Percentiles rank a stretch among this genome's conserved stretches.
Evolutionary conservation across 768 basidiomycete species (phyloP).

Genomic region (Suillus fuscotomentosus): DNA sequence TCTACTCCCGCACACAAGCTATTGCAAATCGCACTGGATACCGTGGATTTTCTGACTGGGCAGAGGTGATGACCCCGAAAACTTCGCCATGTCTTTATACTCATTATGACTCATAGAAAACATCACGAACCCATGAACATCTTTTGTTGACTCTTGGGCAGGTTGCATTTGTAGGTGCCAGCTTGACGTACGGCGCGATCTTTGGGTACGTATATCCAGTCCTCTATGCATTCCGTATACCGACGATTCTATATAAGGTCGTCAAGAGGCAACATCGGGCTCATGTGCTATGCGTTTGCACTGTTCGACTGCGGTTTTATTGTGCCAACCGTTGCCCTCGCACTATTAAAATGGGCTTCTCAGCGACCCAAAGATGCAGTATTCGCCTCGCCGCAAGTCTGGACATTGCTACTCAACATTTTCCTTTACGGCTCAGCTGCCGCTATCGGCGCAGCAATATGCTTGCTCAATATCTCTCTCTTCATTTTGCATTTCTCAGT

Average conservation of each 20-base stretch:
- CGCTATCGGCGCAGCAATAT: slow-evolving; percentile 8
- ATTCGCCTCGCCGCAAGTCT: slow-evolving; percentile 23
- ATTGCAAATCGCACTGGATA: slow-evolving; percentile 18
- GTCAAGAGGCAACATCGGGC: slow-evolving; percentile 20
- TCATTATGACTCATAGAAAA: neutral
- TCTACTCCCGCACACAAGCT: slow-evolving; percentile 17
- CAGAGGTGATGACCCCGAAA: slow-evolving; percentile 8
- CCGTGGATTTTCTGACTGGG: slow-evolving; percentile 22
- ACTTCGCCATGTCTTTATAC: neutral
- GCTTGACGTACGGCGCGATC: slow-evolving; percentile 25
- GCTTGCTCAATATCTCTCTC: slow-evolving; percentile 10
- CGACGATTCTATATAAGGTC: slow-evolving; percentile 10
- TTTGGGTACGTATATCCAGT: slow-evolving; percentile 17
- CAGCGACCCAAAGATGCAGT: slow-evolving; percentile 16
- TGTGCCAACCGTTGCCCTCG: slow-evolving; percentile 20
- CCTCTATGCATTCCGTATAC: neutral
- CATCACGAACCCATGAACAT: slow-evolving; percentile 8
- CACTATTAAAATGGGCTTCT: slow-evolving; percentile 20
- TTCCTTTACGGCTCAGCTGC: slow-evolving; percentile 6
- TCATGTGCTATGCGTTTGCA: slow-evolving; percentile 28
- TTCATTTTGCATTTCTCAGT: slow-evolving; percentile 2
- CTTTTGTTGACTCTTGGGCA: slow-evolving; percentile 4
- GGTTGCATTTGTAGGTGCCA: slow-evolving; percentile 17
- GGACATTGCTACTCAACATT: slow-evolving; percentile 18
- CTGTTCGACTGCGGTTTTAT: slow-evolving; percentile 27